These are phyloP conservation scores for Aureobasidium sp. DNA, from an alignment of 2,329 filamentous ascomycete species.

Conservation along the genomic window DNA sequence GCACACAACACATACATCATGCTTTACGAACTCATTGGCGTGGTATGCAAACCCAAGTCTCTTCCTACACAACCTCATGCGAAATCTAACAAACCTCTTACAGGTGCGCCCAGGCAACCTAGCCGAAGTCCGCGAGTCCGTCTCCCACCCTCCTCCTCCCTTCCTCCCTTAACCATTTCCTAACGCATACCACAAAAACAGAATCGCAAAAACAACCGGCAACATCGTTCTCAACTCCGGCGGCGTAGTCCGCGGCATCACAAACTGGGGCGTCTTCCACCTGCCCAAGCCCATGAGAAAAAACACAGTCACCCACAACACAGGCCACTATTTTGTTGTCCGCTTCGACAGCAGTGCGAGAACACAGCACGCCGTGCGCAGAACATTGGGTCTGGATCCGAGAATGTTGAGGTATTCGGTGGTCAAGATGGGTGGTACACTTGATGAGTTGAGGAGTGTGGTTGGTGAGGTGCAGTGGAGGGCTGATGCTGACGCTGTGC, in stretches of 20 bases:
- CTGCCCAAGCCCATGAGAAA: slow-evolving; percentile 73
- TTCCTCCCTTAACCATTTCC: slow-evolving; percentile 10
- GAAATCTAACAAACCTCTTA: slow-evolving; percentile 15
- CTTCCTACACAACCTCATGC: slow-evolving; percentile 18
- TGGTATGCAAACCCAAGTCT: slow-evolving; percentile 52
- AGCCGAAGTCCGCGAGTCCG: slow-evolving; percentile 89
- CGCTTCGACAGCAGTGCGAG: slow-evolving; percentile 75
- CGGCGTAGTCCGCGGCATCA: slow-evolving; percentile 84
- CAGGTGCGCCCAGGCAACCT: slow-evolving; percentile 88
- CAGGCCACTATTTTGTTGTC: slow-evolving; percentile 96
- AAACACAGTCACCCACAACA: slow-evolving; percentile 74
- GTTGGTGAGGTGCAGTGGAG: slow-evolving; percentile 48
- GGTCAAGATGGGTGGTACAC: slow-evolving; percentile 71
- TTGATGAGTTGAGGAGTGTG: slow-evolving; percentile 55
- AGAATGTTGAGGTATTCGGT: slow-evolving; percentile 81
- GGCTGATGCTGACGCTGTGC: background rate
- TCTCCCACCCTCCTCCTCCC: slow-evolving; percentile 17
- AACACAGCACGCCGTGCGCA: slow-evolving; percentile 67
- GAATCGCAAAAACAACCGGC: slow-evolving; percentile 81
- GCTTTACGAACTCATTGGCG: slow-evolving; percentile 96
- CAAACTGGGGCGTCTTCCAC: slow-evolving; percentile 91
- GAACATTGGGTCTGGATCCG: slow-evolving; percentile 76
- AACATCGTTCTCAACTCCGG: slow-evolving; percentile 72
- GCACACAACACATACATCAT: slow-evolving; percentile 43
- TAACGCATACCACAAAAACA: slow-evolving; percentile 30